Evolutionary conservation across 2,329 filamentous ascomycete species (phyloP), one percentile per base, ranked within the genome.

Genomic region (Chrysosporium keratinophilum): DNA sequence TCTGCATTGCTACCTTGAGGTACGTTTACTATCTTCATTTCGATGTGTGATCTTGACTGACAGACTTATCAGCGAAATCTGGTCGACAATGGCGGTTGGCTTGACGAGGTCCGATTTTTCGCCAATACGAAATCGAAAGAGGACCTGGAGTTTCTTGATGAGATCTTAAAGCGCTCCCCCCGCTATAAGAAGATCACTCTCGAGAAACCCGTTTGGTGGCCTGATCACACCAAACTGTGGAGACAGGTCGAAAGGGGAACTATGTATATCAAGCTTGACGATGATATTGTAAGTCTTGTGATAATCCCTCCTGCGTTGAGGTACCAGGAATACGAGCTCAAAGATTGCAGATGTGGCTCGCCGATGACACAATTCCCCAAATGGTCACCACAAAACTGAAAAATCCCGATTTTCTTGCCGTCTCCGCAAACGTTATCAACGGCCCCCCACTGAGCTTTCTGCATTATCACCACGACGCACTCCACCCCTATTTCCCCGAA

Each of bases 1-100:
- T n/a, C 28, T 56, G 31, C 45, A 56, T 34, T 56, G 54, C 11
- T 56, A 56, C 40, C 44, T 56, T 17, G 54, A 56, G 50, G 54
- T 56, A 45, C 12, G 39, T 49, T n/a, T 5, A n/a, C 33, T 3
- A 19, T 31, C 1, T 41, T 19, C n/a, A 40, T 28, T 1, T 31
- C 2, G n/a, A 37, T 31, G 39, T 23, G 20, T n/a, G 9, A 19
- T 37, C 42, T 17, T 10, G 20, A 39, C 19, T 52, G 17, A 45
- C 40, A 51, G 5, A 12, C 39, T 2, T n/a, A 1, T 39, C 19
- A 52, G 50, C 7, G 34, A 31, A 52, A 52, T 40, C 50, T 52
- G 3, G 50, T 52, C 2, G 50, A 52, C 15, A 52, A 52, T 35
- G 50, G 50, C 14, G 50, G 50, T 9, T 52, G 50, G 50, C 50